Percentiles rank a stretch among this genome's conserved stretches.
Conservation (phyloP, 169 alveolate species). For the Cryptosporidium tyzzeri region DNA sequence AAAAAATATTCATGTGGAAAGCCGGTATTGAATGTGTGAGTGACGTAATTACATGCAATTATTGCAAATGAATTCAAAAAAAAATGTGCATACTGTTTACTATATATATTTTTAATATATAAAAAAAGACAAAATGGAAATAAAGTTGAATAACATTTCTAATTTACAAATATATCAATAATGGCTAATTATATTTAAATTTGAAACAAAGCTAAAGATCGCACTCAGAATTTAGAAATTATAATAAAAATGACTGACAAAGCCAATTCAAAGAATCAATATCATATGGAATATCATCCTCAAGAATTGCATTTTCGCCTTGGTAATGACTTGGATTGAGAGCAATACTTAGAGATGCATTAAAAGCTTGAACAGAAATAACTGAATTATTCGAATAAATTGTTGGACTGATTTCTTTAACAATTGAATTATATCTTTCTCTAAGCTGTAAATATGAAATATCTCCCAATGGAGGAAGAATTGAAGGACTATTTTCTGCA, state of each 20-base stretch:
- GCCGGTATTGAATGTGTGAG: background rate
- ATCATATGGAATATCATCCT: conserved; percentile 48
- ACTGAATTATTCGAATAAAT: conserved; percentile 26
- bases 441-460: conserved; percentile 38
- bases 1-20: background rate
- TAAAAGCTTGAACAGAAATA: conserved; percentile 46
- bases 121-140: too few species aligned
- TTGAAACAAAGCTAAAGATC: background rate
- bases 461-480: conserved; percentile 69
- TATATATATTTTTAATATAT: too few species aligned
- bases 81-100: background rate
- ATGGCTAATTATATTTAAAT: too few species aligned
- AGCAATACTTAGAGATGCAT: conserved; percentile 55
- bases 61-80: background rate
- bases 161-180: too few species aligned
- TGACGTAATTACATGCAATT: background rate
- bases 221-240: background rate
- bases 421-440: conserved; percentile 48
- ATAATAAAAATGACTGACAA: conserved; percentile 54
- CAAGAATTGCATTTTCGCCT: conserved; percentile 32
- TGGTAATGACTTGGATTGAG: conserved; percentile 43
- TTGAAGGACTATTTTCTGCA: conserved; percentile 31
- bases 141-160: too few species aligned
- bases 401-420: conserved; percentile 60
- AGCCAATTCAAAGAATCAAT: conserved; percentile 71